phyloP scores from a whole-genome alignment of 140 eudicot species.

The Cichorium intybus region DNA sequence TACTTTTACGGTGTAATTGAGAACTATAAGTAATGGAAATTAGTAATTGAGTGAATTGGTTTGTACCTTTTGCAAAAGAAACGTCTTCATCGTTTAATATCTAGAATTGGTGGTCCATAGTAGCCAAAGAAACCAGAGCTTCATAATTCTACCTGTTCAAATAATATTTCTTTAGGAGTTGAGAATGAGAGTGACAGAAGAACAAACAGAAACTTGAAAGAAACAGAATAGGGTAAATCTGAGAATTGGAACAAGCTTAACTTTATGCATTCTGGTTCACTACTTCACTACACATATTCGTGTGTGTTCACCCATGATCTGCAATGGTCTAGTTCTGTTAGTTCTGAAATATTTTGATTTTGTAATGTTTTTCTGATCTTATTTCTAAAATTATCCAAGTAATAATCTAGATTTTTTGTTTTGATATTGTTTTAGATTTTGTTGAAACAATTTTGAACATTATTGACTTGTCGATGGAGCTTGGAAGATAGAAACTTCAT shows the following conservation, averaged over 20 bases:
- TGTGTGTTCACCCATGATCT: too few species aligned
- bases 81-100: background rate
- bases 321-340: too few species aligned
- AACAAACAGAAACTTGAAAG: background rate
- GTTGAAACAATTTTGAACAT: too few species aligned
- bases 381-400: too few species aligned
- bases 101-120: conserved; percentile 1
- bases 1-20: conserved; percentile 76
- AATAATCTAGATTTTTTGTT: too few species aligned
- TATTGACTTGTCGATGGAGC: too few species aligned
- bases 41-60: background rate
- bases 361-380: too few species aligned
- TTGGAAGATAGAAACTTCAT: too few species aligned
- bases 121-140: conserved; percentile 1
- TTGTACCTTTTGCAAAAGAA: background rate
- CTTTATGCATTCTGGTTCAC: background rate
- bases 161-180: background rate
- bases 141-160: background rate
- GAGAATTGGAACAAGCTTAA: background rate
- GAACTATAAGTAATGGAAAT: background rate
- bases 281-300: background rate
- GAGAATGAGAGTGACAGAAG: background rate
- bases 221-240: background rate
- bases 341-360: too few species aligned
- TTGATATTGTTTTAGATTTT: too few species aligned